Percentiles rank a stretch among this genome's conserved stretches.
Evolutionary conservation across 768 basidiomycete genomes (phyloP).

Genomic region (Ephemerocybe angulata): DNA sequence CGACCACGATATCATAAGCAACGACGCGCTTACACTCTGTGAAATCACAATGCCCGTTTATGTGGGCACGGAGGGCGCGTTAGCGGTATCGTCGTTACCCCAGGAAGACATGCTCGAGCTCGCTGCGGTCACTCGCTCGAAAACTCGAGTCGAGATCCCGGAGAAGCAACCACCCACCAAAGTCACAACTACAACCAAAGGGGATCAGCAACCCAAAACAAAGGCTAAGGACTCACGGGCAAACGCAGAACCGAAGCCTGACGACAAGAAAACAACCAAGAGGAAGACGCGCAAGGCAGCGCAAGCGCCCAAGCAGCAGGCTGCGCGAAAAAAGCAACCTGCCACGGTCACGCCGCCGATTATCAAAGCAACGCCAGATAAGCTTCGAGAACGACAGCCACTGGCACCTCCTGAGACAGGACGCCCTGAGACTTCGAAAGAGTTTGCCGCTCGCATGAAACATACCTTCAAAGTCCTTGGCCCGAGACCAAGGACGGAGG

Average conservation of each 20-base stretch:
- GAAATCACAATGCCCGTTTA: neutral
- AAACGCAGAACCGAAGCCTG: no score
- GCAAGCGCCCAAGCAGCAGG: neutral
- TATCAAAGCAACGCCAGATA: neutral
- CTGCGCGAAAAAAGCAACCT: no score
- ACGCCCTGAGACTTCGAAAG: slow-evolving; percentile 13
- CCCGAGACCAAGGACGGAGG: slow-evolving; percentile 19
- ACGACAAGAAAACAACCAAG: no score
- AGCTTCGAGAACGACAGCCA: neutral
- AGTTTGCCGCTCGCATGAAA: slow-evolving; percentile 18
- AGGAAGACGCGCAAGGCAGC: no score
- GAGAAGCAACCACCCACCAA: neutral
- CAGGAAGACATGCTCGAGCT: neutral
- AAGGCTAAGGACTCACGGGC: no score
- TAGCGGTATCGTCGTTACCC: neutral
- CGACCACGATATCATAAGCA: neutral
- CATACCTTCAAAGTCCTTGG: slow-evolving; percentile 23
- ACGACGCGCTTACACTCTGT: neutral
- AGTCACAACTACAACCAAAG: no score
- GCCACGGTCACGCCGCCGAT: no score
- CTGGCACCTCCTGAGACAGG: slow-evolving; percentile 11
- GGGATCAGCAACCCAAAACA: no score
- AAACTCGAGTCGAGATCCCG: no score
- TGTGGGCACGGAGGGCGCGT: neutral
- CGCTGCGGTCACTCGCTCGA: neutral